Evolutionary conservation across 1,139 yeast genomes (phyloP).

Genomic region (Protomyces lactucae-debilis): DNA sequence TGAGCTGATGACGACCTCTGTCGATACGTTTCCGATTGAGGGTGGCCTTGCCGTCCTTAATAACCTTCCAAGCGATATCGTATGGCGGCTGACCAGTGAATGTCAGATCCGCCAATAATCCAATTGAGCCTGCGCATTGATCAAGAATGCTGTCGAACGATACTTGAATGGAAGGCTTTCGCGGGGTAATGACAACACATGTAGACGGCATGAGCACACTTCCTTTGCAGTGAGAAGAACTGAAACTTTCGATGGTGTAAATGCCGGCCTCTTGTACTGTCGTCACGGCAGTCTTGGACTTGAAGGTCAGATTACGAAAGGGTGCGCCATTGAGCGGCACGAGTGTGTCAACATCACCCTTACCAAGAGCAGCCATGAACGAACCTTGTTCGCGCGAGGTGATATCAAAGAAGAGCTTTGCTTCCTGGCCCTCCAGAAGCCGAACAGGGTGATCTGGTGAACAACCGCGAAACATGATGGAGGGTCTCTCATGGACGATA

Average conservation of each 20-base stretch:
- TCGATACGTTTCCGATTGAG: conserved; percentile 35
- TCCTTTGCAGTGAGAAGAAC: conserved; percentile 63
- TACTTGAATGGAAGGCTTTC: conserved; percentile 47
- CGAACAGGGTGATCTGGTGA: conserved; percentile 39
- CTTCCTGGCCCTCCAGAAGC: conserved; percentile 37
- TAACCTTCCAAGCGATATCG: conserved; percentile 56
- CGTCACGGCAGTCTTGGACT: conserved; percentile 32
- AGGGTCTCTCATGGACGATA: conserved; percentile 61
- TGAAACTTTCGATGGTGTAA: conserved; percentile 52
- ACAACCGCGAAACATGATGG: conserved; percentile 43
- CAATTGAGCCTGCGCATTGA: conserved; percentile 88
- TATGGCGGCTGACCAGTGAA: conserved; percentile 81
- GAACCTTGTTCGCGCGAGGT: conserved; percentile 4
- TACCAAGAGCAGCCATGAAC: not conserved
- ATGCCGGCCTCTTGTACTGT: conserved; percentile 45
- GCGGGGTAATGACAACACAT: conserved; percentile 46
- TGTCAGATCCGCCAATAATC: conserved; percentile 63
- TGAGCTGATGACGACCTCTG: conserved; percentile 50
- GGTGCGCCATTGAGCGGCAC: conserved; percentile 8
- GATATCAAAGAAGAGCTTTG: conserved; percentile 2
- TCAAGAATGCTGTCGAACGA: conserved; percentile 57
- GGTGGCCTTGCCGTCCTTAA: conserved; percentile 37
- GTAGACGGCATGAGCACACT: conserved; percentile 48
- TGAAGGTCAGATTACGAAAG: conserved; percentile 26
- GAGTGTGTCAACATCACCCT: not conserved